Evolutionary conservation across 108 stramenopile genomes (phyloP), one percentile per base, ranked within the genome.

Genomic region (Halocafeteria seosinensis): DNA sequence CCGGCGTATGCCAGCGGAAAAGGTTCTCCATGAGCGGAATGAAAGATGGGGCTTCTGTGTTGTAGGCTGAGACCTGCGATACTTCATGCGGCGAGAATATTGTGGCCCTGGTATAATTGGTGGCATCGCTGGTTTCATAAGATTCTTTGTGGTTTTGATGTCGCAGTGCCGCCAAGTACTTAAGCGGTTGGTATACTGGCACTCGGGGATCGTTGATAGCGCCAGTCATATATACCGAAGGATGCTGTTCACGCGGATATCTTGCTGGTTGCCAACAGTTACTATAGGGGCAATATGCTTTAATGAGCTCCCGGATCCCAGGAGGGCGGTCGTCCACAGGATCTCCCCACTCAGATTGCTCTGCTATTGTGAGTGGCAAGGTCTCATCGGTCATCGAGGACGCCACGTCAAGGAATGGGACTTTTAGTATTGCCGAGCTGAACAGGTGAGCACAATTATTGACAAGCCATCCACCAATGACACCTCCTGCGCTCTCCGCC

Each of bases 321-420:
- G 42, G 42, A 47, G 42, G 42, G 42, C 17, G 17, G n/a, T 47
- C 42, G 17, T 17, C 42, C 42, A 47, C 17, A n/a, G 83, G 81
- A 58, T 84, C 74, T 0, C 81, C 81, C 68, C 76, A 86, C 66
- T 86, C 85, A 27, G 82, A 82, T 53, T 71, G 78, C 71, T 86
- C 85, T 55, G 84, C 82, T n/a, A 73, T 65, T 5, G 83, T 84
- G 6, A 86, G 68, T 50, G 71, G 75, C 11, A 81, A 62, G 12
- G 66, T 57, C 6, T 71, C 55, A 35, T 83, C 76, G 13, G 50
- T 57, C 80, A 83, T 77, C 23, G 85, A 70, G 24, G 42, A 52
- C 3, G 58, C 24, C 8, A 84, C 75, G 62, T 84, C 81, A 36
- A 86, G 50, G 50, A 86, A 84, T 0, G 83, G 78, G 63, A 78